Base-by-base conservation (phyloP, 257 asterid genomes). In the Dorcoceras hygrometricum region DNA sequence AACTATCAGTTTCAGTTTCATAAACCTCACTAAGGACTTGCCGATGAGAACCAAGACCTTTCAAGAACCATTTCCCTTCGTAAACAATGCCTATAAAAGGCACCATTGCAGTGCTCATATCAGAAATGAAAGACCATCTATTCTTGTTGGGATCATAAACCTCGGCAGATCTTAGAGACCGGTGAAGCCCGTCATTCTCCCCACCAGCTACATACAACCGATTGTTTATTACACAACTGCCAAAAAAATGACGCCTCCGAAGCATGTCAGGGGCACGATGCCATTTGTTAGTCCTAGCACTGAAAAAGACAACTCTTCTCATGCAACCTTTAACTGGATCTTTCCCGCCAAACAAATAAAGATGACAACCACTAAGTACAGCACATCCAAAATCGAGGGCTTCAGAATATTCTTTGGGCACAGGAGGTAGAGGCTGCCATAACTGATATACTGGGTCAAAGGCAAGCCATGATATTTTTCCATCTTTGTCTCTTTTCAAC, bases 251-350 rank as follows among this genome's bases (percentile, higher is more conserved):
- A 19, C 84, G 57, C 67, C 81, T 70, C n/a, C 79, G 70, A 19
- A 76, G 81, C 81, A 80, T 80, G 68, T 80, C 84, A 0, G 81
- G 84, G 39, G 84, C 79, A 20, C 84, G 77, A 23, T 63, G 81
- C 84, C 81, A 80, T 71, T 70, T 80, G 27, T 80, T 80, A 26
- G 79, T 76, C 34, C 81, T 74, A 11, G 81, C 84, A 51, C 77
- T 80, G 31, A 76, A 80, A 26, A 57, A 80, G 10, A 80, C 68
- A 25, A 80, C 84, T 59, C 84, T 69, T 60, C 84, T 76, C 84
- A 80, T 80, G 16, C 79, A 80, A 22, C 84, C 81, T 60, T 80
- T 80, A 5, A 80, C 60, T 4, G 84, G 80, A 59, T 76, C 82
- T 76, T 76, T 80, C 8, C 82, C 84, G 4, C 84, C 84, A 68